Evolutionary conservation across 1,139 yeast genomes (phyloP), one percentile per base, ranked within the genome.

Genomic region (Diutina siamensis): DNA sequence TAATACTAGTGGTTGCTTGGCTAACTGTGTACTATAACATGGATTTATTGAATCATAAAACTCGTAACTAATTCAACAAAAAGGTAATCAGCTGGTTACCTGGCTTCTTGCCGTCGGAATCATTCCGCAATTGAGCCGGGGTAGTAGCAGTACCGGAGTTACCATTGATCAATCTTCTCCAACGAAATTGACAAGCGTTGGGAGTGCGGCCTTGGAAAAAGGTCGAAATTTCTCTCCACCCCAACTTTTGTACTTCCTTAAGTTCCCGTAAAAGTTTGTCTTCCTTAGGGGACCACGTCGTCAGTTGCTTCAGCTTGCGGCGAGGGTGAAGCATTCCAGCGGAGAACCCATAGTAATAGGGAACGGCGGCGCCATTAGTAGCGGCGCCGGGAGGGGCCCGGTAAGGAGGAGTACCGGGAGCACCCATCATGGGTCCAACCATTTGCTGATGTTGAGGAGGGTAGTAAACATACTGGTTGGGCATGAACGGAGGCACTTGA

Each of bases 281-380:
- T 49, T 67, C 72, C 45, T 61, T 57, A n/a, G 67, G 62, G 0
- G 70, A 56, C 72, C 72, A 67, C 2, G 70, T 65, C 3, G 68
- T 60, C 4, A 64, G 59, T 52, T 63, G 68, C 48, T 66, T 66
- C 3, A 63, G 52, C 51, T 56, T 61, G 25, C 58, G 51, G 25
- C 54, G 47, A 33, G 40, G 34, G 19, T 21, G 31, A 44, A 48
- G n/a, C 46, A 38, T 25, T 4, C 42, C 33, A n/a, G 42, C 31
- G n/a, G 20, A 8, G 32, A n/a, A 38, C 8, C 33, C 42, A 17
- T 38, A 38, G 21, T 38, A 38, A 13, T 38, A 25, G 9, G 42
- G 42, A n/a, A 38, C 21, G 15, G 31, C 40, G 28, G 40, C 5
- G 18, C 22, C n/a, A n/a, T n/a, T n/a, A 13, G 40, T 21, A 21